These are phyloP conservation scores for Monilinia vaccinii-corymbosi DNA, from an alignment of 2,329 filamentous ascomycete genomes.

Conservation along the genomic window DNA sequence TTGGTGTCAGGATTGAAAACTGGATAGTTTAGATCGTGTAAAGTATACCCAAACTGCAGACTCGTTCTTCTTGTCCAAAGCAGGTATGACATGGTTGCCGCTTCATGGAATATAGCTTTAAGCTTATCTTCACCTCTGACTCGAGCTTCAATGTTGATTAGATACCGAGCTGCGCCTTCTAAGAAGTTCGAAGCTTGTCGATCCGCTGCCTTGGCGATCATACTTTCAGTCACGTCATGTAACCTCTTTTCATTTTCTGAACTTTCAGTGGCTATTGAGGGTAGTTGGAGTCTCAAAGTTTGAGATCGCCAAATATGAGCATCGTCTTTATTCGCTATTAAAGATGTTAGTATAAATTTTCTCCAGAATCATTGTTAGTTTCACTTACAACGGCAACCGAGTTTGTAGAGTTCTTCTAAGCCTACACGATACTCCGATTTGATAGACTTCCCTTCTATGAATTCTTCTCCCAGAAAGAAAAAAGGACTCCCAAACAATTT, in stretches of 20 bases:
- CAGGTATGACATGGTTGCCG: slow-evolving; percentile 13
- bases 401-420: background rate
- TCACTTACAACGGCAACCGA: background rate
- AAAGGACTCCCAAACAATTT: slow-evolving; percentile 12
- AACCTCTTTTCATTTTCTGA: slow-evolving; percentile 1
- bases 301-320: slow-evolving; percentile 19
- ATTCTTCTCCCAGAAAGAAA: slow-evolving; percentile 3
- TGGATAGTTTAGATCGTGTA: background rate
- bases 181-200: slow-evolving; percentile 8
- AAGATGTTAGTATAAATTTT: background rate
- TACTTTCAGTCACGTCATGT: background rate
- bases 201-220: slow-evolving; percentile 2
- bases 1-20: slow-evolving; percentile 7
- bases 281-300: slow-evolving; percentile 14
- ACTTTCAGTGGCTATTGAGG: slow-evolving; percentile 2
- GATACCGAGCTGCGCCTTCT: slow-evolving; percentile 6
- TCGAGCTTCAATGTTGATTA: background rate
- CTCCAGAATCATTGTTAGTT: background rate
- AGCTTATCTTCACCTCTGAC: background rate
- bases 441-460: no score
- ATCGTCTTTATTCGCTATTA: slow-evolving; percentile 14
- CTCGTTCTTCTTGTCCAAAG: slow-evolving; percentile 16
- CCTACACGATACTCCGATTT: background rate
- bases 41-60: slow-evolving; percentile 9
- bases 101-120: slow-evolving; percentile 9